These are phyloP conservation scores for Scheffersomyces stambukii DNA, from an alignment of 1,139 yeast genomes.

Conservation along the genomic window DNA sequence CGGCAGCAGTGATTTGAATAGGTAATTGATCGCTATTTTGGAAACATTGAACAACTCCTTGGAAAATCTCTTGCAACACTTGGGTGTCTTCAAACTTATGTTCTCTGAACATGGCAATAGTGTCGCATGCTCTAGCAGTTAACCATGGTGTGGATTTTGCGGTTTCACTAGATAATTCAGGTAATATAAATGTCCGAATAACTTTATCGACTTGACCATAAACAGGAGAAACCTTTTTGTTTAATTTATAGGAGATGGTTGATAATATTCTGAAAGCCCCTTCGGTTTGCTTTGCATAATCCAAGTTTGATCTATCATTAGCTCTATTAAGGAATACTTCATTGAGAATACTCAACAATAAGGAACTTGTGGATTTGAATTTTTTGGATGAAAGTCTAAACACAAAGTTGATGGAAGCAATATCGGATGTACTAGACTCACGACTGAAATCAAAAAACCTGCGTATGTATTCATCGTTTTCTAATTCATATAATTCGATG, in stretches of 20 bases:
- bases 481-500: constrained; percentile 64
- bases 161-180: constrained; percentile 36
- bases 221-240: constrained; percentile 37
- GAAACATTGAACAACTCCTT: constrained; percentile 43
- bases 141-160: constrained; percentile 39
- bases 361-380: constrained; percentile 40
- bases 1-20: constrained; percentile 49
- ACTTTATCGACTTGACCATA: constrained; percentile 44
- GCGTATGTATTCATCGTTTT: constrained; percentile 70
- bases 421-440: constrained; percentile 72
- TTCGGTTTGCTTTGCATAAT: constrained; percentile 40
- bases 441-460: constrained; percentile 66
- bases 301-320: constrained; percentile 24
- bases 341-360: constrained; percentile 45
- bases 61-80: constrained; percentile 42
- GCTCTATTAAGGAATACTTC: constrained; percentile 46
- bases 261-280: constrained; percentile 50
- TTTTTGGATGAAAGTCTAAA: constrained; percentile 46
- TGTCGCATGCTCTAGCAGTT: constrained; percentile 55
- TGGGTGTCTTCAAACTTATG: constrained; percentile 34
- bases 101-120: constrained; percentile 43
- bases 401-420: constrained; percentile 76
- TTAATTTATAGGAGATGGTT: constrained; percentile 41
- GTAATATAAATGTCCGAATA: constrained; percentile 41
- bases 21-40: constrained; percentile 43